These are phyloP conservation scores for Leucosporidium yakuticum DNA, from an alignment of 768 basidiomycete species.

Conservation along the genomic window DNA sequence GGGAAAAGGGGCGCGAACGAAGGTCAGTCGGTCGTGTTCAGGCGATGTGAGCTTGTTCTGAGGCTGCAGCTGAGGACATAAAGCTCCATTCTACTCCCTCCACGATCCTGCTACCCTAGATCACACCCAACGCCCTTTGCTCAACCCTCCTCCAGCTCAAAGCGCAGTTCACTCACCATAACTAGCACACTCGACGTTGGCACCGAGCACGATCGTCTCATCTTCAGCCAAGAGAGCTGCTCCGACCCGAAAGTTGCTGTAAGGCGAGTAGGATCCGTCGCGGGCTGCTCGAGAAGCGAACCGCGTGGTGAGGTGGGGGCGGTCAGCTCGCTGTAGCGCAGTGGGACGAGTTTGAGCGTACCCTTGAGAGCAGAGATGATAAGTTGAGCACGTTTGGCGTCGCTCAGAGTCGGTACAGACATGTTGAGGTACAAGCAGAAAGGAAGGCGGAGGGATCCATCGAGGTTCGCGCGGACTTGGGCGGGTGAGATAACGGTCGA, in stretches of 20 bases:
- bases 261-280: constrained; percentile 67
- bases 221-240: constrained; percentile 69
- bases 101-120: background rate
- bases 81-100: background rate
- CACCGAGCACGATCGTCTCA: constrained; percentile 70
- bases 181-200: constrained; percentile 90
- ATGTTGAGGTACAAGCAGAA: background rate
- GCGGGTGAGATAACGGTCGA: no score
- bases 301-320: background rate
- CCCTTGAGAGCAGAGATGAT: background rate
- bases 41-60: background rate
- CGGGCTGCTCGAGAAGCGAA: constrained; percentile 39
- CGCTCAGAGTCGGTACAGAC: background rate
- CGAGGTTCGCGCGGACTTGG: no score
- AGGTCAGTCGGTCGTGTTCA: no score
- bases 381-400: background rate
- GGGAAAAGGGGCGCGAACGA: no score
- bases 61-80: background rate
- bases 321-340: background rate
- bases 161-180: constrained; percentile 71
- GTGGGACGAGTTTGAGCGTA: background rate
- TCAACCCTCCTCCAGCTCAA: background rate
- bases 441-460: no score
- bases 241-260: constrained; percentile 89
- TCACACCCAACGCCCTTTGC: background rate